Base-by-base conservation (phyloP, 225 moss, liverwort and hornwort species). In the Climacium dendroides region DNA sequence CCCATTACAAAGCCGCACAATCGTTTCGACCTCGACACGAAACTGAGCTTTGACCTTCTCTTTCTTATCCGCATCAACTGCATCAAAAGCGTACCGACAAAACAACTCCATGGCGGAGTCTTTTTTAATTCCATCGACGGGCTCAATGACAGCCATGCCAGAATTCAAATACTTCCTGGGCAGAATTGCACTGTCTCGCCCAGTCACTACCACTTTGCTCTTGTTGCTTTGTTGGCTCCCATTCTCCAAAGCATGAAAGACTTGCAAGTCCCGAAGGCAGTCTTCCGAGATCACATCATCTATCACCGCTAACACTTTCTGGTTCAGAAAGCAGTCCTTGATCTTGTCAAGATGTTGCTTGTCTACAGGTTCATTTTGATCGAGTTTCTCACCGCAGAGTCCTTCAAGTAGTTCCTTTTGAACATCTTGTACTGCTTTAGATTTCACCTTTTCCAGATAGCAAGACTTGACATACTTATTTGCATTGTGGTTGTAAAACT, bases 31-130 rank as follows among this genome's bases (percentile, higher is more conserved):
- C 35, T 64, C 64, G 5, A 11, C n/a, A n/a, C 6, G 20, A 66
- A 66, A 18, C 3, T n/a, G 3, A 11, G 1, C n/a, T 0, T n/a
- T 19, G n/a, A 11, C 11, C 19, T 35, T 3, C 3, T 35, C 11
- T n/a, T 11, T 65, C 3, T 10, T 2, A 3, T 1, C n/a, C 19
- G 11, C 5, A 4, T 0, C 9, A 19, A 35, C 16, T 8, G 2
- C 19, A 3, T 65, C 65, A 19, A 65, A 11, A 35, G 19, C n/a
- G 11, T n/a, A n/a, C 20, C 1, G 20, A 66, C 11, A 19, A 66
- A 66, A 66, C n/a, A 66, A 66, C 6, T n/a, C 1, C 20, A 66
- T 11, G 15, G 6, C 6, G 3, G 1, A 20, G 20, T 11, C 66
- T n/a, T n/a, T 2, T 61, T 1, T 19, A 6, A 65, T 35, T 6